Evolutionary conservation across 1,284 basidiomycete genomes (phyloP), one percentile per base, ranked within the genome.

Genomic region (Pascua guehoae): DNA sequence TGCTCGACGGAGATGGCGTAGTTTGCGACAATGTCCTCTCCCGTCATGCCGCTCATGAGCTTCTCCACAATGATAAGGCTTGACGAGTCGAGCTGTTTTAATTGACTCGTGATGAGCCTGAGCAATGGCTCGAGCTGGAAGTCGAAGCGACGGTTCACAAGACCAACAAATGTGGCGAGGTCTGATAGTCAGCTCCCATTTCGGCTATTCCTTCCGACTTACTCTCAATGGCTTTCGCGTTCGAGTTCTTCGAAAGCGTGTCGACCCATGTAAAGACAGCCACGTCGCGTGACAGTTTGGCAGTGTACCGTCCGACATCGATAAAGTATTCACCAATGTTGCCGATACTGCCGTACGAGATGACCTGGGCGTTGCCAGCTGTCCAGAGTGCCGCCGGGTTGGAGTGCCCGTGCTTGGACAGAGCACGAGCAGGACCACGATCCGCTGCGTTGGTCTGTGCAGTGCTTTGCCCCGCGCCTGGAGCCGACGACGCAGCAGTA

Each of bases 141-240:
- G 47, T 67, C 63, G 74, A 93, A 95, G 32, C 91, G 85, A 47
- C 89, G 83, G 79, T 91, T 96, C 47, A 98, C 82, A 80, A 91
- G 89, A 41, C 93, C 94, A 2, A 89, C 89, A 71, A 99, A 98
- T 4, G 89, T 87, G 1, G 95, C 89, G 41, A 98, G 84, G 72
- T 87, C 24, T 32, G 24, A 32, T 32, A 32, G 24, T 32, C 24
- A 32, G 24, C 4, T 32, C 24, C 24, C 24, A 32, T 32, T 3
- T 7, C 24, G 24, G 24, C 24, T 32, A 32, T 32, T 32, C 24
- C 2, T 32, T 32, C 24, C 2, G 47, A 82, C 88, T 62, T 72
- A 93, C 91, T 92, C 77, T 94, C 90, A 44, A 98, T 95, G 93
- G 70, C 91, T 92, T 41, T 92, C 91, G 8, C 94, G 94, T 67